These are phyloP conservation scores for Colletotrichum ledebouriae DNA, from an alignment of 2,329 filamentous ascomycete species.

Conservation along the genomic window DNA sequence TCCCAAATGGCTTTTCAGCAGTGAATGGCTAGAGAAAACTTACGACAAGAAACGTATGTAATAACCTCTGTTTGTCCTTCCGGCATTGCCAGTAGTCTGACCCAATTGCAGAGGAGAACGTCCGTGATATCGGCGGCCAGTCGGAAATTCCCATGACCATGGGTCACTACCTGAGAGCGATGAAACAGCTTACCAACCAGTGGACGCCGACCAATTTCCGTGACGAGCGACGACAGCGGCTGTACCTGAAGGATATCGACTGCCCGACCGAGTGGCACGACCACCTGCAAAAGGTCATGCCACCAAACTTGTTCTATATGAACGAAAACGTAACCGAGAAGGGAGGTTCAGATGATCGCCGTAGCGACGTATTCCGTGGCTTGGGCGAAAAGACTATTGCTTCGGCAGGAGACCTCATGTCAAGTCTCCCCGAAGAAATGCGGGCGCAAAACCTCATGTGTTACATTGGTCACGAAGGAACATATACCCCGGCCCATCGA, in stretches of 20 bases:
- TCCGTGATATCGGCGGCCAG: constrained; percentile 82
- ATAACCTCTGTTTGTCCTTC: not conserved
- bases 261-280: constrained; percentile 90
- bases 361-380: constrained; percentile 56
- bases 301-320: constrained; percentile 87
- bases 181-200: constrained; percentile 86
- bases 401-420: constrained; percentile 93
- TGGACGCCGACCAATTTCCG: constrained; percentile 82
- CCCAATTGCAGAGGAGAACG: constrained; percentile 76
- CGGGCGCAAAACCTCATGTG: constrained; percentile 98
- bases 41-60: constrained; percentile 82
- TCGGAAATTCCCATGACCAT: constrained; percentile 86
- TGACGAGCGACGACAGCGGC: constrained; percentile 83
- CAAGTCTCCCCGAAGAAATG: constrained; percentile 87
- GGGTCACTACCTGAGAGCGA: constrained; percentile 89
- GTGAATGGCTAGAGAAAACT: constrained; percentile 82
- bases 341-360: constrained; percentile 46
- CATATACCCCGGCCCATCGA: constrained; percentile 92
- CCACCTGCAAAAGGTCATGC: constrained; percentile 81
- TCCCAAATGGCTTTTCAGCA: constrained; percentile 82
- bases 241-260: constrained; percentile 98
- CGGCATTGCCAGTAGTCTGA: constrained; percentile 43
- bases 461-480: constrained; percentile 97
- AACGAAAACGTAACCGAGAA: constrained; percentile 79
- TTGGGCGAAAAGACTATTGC: constrained; percentile 68